Evolutionary conservation across 2,329 filamentous ascomycete genomes (phyloP).

Genomic region (Microdochium bolleyi): DNA sequence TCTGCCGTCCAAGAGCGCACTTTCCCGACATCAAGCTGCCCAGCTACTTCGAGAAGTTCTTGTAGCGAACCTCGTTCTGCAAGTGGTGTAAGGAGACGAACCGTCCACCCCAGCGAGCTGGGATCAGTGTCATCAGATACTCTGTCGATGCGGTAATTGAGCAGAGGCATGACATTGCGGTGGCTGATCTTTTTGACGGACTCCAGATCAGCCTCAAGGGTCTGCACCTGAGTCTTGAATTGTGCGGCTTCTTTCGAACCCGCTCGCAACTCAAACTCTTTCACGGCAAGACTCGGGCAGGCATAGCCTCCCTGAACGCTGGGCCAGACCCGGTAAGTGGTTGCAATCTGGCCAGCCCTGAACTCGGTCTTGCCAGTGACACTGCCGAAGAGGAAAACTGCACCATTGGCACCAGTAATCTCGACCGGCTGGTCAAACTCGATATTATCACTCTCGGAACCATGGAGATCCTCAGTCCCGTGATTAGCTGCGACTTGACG

Average conservation of each 20-base stretch:
- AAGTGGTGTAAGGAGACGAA: slow-evolving; percentile 68
- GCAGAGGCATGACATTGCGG: slow-evolving; percentile 66
- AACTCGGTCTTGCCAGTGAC: slow-evolving; percentile 64
- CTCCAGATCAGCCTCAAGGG: slow-evolving; percentile 70
- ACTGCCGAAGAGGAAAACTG: slow-evolving; percentile 58
- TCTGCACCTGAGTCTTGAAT: slow-evolving; percentile 69
- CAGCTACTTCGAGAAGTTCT: slow-evolving; percentile 74
- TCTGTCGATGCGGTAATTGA: slow-evolving; percentile 74
- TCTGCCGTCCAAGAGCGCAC: slow-evolving; percentile 88
- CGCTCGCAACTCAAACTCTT: slow-evolving; percentile 56
- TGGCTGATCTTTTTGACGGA: slow-evolving; percentile 68
- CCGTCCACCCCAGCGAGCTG: slow-evolving; percentile 49
- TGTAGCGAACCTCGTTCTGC: slow-evolving; percentile 77
- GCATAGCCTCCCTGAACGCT: slow-evolving; percentile 46
- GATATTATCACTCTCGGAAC: slow-evolving; percentile 28
- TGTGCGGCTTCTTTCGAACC: slow-evolving; percentile 49
- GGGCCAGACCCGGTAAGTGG: slow-evolving; percentile 66
- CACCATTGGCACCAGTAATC: slow-evolving; percentile 55
- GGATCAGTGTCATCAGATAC: slow-evolving; percentile 30
- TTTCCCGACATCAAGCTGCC: slow-evolving; percentile 63
- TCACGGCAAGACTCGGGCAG: slow-evolving; percentile 63
- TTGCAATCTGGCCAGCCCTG: slow-evolving; percentile 56
- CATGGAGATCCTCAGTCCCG: slow-evolving; percentile 22
- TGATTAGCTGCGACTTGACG: slow-evolving; percentile 33
- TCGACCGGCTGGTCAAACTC: slow-evolving; percentile 62